Conservation (phyloP, 441 rosid species). For the Adansonia grandidieri region DNA sequence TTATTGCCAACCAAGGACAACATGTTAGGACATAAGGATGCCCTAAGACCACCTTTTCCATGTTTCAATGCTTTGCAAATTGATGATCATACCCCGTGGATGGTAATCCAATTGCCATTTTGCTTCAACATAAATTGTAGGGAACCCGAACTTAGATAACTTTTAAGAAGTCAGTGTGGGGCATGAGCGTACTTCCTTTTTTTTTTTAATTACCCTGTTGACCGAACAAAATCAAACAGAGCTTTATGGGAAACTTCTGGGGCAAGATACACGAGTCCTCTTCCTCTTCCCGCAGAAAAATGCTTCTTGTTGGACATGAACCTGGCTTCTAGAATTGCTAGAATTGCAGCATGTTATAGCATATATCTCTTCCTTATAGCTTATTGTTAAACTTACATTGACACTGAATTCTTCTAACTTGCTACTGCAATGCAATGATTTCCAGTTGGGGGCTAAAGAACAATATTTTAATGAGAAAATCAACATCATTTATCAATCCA, state of each 20-base stretch:
- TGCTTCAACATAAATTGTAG: background rate
- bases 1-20: background rate
- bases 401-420: background rate
- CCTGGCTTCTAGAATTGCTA: background rate
- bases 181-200: background rate
- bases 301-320: too few relatives aligned
- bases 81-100: background rate
- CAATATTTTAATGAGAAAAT: constrained; percentile 65
- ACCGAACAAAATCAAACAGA: background rate
- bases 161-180: background rate
- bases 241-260: background rate
- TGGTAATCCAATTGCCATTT: background rate
- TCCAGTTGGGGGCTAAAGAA: constrained; percentile 65
- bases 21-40: background rate
- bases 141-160: background rate
- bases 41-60: background rate
- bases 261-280: background rate
- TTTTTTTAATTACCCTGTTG: background rate
- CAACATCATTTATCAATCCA: constrained; percentile 41
- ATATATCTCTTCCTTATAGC: background rate
- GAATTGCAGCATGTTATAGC: background rate
- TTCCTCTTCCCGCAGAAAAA: too few relatives aligned
- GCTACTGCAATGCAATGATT: background rate
- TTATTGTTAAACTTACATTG: background rate
- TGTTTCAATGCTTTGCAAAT: background rate